Base-by-base conservation (phyloP, 2,329 filamentous ascomycete genomes). In the Ophiostoma australiae region DNA sequence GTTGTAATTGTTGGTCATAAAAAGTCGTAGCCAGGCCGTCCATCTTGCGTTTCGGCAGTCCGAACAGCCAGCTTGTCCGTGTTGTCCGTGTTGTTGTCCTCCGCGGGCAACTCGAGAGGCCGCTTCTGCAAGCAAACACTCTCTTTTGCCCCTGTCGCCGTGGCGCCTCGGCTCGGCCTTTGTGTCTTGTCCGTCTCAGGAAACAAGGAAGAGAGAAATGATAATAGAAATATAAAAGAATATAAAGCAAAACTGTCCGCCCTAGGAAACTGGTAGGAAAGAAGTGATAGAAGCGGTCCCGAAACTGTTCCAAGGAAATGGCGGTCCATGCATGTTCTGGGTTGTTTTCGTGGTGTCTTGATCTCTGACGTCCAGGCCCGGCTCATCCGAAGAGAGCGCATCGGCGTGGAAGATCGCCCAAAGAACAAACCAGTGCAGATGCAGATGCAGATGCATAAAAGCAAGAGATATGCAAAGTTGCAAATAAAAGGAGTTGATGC, bases 91-190 rank as follows among this genome's bases (percentile, higher is more conserved):
- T 58, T 13, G 52, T 20, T 65, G 58, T 65, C 55, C 61, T n/a
- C 20, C 61, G 23, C 55, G 55, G 33, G 55, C 55, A 61, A 61
- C 55, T 61, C 55, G 11, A 37, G 61, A 37, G 17, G 33, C 6
- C 20, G 44, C 7, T 7, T 20, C 58, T 63, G 6, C 3, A 23
- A 31, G 3, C 17, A 11, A 15, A 13, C 33, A 15, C 61, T 65
- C 61, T 65, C 55, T 31, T 61, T 65, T 65, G 61, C 61, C 31
- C 58, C 58, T 35, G 31, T 35, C 27, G 13, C 31, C 58, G 52
- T 58, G 58, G 58, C 58, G 27, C 52, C 58, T 63, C 58, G 58
- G 58, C 58, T 63, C 58, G 58, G 58, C 58, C 52, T n/a, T 15
- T 58, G 5, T 35, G 27, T 63, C 58, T 37, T 65, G 61, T 65